These are phyloP conservation scores for Linum trigynum DNA, from an alignment of 345 rosid species.

Conservation along the genomic window DNA sequence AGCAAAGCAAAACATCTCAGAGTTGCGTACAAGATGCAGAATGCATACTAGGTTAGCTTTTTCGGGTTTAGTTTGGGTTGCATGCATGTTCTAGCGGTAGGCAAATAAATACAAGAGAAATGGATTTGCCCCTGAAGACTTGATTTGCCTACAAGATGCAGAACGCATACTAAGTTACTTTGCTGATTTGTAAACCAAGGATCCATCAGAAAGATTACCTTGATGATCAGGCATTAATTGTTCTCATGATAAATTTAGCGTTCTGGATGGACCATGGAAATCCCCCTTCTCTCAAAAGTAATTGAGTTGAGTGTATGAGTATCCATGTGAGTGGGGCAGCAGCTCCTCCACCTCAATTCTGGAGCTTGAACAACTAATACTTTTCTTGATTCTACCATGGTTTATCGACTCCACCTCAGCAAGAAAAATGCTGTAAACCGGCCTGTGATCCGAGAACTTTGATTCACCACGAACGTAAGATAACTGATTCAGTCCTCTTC, in stretches of 20 bases:
- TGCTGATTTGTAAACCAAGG: too few species aligned
- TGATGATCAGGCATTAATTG: neutral
- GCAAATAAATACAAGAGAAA: too few species aligned
- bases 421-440: constrained; percentile 70
- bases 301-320: constrained; percentile 36
- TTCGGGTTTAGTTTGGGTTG: too few species aligned
- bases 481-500: constrained; percentile 68
- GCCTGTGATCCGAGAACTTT: constrained; percentile 95
- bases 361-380: constrained; percentile 56
- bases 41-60: too few species aligned
- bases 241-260: neutral
- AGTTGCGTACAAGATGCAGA: too few species aligned
- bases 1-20: too few species aligned
- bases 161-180: too few species aligned
- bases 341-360: constrained; percentile 86
- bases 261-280: neutral
- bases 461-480: constrained; percentile 98
- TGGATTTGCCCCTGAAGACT: too few species aligned
- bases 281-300: constrained; percentile 28
- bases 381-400: constrained; percentile 51
- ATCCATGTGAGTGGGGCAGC: constrained; percentile 54
- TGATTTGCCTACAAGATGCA: too few species aligned
- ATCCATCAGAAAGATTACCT: too few species aligned
- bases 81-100: too few species aligned
- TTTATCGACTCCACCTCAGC: constrained; percentile 79